Conservation (phyloP, 1,284 basidiomycete species). For the Bondarzewia mesenterica region DNA sequence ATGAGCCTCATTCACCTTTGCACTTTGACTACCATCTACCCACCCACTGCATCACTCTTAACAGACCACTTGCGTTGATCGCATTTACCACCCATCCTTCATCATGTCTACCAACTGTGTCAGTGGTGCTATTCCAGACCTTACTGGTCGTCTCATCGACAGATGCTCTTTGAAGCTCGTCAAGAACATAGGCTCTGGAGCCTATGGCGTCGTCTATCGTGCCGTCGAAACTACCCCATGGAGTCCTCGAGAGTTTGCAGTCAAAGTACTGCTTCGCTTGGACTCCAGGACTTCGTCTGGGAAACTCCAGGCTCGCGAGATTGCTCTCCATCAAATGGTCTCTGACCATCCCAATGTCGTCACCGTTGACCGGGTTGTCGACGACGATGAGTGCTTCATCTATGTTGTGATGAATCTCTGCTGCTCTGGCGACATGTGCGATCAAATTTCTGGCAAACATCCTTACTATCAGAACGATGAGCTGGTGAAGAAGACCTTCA, state of each 20-base stretch:
- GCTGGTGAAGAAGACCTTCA: conserved; percentile 42
- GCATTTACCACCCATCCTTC: not conserved
- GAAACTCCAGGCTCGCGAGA: conserved; percentile 15
- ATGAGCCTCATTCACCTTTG: not conserved
- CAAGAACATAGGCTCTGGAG: conserved; percentile 32
- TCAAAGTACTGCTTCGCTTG: conserved; percentile 52
- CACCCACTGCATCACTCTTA: not conserved
- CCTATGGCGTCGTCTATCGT: conserved; percentile 34
- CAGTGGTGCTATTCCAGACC: not conserved
- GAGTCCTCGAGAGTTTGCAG: conserved; percentile 29
- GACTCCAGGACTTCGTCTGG: conserved; percentile 23
- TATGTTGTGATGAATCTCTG: conserved; percentile 61
- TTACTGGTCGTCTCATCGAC: not conserved
- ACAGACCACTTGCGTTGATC: not conserved
- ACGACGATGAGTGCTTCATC: conserved; percentile 36
- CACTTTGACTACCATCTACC: not conserved
- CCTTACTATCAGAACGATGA: conserved; percentile 41
- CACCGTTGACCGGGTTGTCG: conserved; percentile 48
- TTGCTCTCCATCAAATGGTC: conserved; percentile 43
- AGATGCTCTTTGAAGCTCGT: conserved; percentile 2
- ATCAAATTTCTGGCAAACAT: conserved; percentile 45
- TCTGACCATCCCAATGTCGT: conserved; percentile 52
- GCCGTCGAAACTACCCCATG: conserved; percentile 28
- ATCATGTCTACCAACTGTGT: not conserved
- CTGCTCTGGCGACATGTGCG: conserved; percentile 57